A percentile compares a stretch with the other conserved stretches of the same genome.
These are phyloP conservation scores for Yamadazyma kanchanaburiensis DNA, from an alignment of 1,139 yeast genomes.

Conservation along the genomic window DNA sequence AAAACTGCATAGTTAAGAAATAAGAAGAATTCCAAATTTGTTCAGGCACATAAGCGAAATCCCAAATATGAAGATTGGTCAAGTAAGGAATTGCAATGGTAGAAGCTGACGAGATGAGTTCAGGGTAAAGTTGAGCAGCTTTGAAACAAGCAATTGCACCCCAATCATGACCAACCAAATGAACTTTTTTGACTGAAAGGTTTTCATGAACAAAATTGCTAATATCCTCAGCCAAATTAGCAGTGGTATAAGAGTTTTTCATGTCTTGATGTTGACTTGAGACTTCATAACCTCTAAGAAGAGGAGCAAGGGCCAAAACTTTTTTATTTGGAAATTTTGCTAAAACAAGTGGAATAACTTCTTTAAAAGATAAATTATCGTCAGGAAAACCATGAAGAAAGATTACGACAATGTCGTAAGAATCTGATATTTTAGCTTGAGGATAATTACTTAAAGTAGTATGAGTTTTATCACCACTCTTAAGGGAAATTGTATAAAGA, in stretches of 20 bases:
- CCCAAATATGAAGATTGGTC: constrained; percentile 25
- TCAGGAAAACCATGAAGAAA: constrained; percentile 47
- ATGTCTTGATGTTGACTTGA: constrained; percentile 26
- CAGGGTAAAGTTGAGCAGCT: constrained; percentile 35
- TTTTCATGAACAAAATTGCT: constrained; percentile 26
- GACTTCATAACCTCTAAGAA: constrained; percentile 40
- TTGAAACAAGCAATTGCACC: constrained; percentile 40
- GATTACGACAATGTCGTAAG: constrained; percentile 26
- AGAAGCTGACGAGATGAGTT: constrained; percentile 31
- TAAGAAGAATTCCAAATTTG: constrained; percentile 38
- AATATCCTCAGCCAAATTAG: constrained; percentile 35
- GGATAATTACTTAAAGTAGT: constrained; percentile 10
- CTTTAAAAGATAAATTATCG: constrained; percentile 27
- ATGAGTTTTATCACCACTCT: constrained; percentile 5
- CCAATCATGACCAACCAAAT: constrained; percentile 47
- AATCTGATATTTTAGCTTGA: constrained; percentile 9
- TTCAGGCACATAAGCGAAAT: constrained; percentile 26
- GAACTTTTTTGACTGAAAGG: constrained; percentile 26
- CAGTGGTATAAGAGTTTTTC: constrained; percentile 21
- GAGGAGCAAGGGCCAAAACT: constrained; percentile 33
- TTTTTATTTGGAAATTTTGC: constrained; percentile 16
- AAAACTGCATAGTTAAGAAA: constrained; percentile 39
- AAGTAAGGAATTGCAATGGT: constrained; percentile 42
- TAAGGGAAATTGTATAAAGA: constrained; percentile 2
- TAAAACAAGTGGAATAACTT: constrained; percentile 21